These are phyloP conservation scores for Pseudozyma pruni DNA, from an alignment of 1,284 basidiomycete species.

Conservation along the genomic window DNA sequence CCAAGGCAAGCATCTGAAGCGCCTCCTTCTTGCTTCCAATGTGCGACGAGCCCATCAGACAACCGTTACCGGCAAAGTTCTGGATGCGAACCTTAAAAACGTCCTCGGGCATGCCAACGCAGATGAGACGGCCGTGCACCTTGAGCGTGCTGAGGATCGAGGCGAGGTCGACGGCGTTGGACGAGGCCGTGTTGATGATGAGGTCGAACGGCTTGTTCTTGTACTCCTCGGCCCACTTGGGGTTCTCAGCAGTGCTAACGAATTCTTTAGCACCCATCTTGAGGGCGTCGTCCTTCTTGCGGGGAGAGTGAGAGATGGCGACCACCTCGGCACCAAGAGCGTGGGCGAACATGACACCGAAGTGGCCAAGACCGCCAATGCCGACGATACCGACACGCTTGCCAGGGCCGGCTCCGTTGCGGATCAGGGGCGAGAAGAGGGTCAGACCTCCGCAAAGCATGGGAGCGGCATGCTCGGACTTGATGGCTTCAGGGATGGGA, in stretches of 20 bases:
- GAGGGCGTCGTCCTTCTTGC: conserved; percentile 76
- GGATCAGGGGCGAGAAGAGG: conserved; percentile 75
- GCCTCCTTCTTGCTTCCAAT: conserved; percentile 77
- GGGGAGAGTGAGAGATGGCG: conserved; percentile 76
- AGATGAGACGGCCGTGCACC: conserved; percentile 73
- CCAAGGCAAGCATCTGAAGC: conserved; percentile 68
- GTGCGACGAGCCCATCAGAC: conserved; percentile 70
- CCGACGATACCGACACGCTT: conserved; percentile 78
- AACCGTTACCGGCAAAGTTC: conserved; percentile 69
- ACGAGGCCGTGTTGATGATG: conserved; percentile 73
- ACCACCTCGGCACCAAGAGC: conserved; percentile 75
- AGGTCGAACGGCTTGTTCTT: conserved; percentile 72
- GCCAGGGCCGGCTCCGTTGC: conserved; percentile 75
- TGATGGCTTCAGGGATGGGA: conserved; percentile 75
- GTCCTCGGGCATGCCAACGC: conserved; percentile 73
- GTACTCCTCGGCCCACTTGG: conserved; percentile 59
- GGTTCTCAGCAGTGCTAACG: conserved; percentile 62
- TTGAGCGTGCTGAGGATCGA: conserved; percentile 72
- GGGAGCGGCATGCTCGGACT: conserved; percentile 72
- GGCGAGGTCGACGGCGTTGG: conserved; percentile 69
- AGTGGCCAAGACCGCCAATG: conserved; percentile 66
- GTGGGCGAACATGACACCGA: conserved; percentile 73
- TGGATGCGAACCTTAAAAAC: conserved; percentile 67
- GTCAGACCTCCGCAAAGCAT: conserved; percentile 76
- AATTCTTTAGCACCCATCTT: conserved; percentile 74